Percentiles rank a stretch among this genome's conserved stretches.
Evolutionary conservation across 73 alveolate species (phyloP).

Genomic region (Paramecium biaurelia): DNA sequence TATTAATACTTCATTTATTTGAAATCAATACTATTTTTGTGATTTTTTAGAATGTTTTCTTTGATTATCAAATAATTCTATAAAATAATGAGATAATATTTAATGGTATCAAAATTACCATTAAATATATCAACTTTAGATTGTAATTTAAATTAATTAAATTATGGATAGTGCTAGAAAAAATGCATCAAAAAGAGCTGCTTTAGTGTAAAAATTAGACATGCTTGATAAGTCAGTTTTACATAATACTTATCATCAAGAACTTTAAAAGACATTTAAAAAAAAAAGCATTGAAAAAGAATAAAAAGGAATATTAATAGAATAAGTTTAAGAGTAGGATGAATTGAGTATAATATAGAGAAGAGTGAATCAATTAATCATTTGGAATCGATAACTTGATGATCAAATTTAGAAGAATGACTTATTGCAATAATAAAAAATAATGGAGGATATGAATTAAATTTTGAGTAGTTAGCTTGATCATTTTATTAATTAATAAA

Average conservation of each 20-base stretch:
- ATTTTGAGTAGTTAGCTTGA: background rate
- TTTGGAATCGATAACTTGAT: background rate
- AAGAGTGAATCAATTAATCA: background rate
- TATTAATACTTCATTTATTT: too few relatives aligned
- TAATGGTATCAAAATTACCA: too few relatives aligned
- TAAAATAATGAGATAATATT: too few relatives aligned
- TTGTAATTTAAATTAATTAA: background rate
- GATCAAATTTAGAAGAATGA: background rate
- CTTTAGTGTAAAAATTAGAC: background rate
- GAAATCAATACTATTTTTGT: too few relatives aligned
- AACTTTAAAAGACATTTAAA: background rate
- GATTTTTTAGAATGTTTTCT: too few relatives aligned
- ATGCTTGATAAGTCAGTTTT: background rate
- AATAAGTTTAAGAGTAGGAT: background rate
- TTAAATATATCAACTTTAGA: background rate
- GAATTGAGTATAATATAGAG: background rate
- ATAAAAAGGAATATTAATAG: background rate
- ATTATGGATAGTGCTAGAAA: background rate
- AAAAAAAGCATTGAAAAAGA: background rate
- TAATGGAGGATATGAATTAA: background rate
- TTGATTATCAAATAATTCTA: background rate
- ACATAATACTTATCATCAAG: background rate
- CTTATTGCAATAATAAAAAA: background rate
- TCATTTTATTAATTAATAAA: background rate
- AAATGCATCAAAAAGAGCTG: background rate